Evolutionary conservation across 2,329 filamentous ascomycete genomes (phyloP).

Genomic region (Aspergillus cejpii): DNA sequence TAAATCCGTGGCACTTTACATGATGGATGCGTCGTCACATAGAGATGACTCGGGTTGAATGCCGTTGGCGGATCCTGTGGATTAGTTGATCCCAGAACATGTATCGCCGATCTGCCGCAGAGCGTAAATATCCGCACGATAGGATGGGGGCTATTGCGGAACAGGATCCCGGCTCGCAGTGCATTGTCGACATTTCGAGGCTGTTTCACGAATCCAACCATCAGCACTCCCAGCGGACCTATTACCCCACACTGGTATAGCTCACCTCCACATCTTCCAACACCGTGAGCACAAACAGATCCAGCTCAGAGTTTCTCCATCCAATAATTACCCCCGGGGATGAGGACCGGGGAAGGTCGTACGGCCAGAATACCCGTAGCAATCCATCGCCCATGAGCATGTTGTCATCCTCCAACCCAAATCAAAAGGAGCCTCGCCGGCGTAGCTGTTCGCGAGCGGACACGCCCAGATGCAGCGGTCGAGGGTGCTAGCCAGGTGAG

Average conservation of each 20-base stretch:
- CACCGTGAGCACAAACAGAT: slow-evolving; percentile 83
- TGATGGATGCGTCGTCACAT: slow-evolving; percentile 50
- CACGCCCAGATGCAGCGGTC: slow-evolving; percentile 68
- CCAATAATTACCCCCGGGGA: slow-evolving; percentile 82
- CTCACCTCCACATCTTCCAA: slow-evolving; percentile 84
- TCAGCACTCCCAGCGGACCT: neutral
- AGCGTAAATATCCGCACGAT: slow-evolving; percentile 73
- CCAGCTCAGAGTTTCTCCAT: slow-evolving; percentile 87
- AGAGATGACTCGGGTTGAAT: slow-evolving; percentile 64
- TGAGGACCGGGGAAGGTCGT: slow-evolving; percentile 66
- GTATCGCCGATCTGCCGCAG: slow-evolving; percentile 74
- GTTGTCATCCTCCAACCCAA: slow-evolving; percentile 46
- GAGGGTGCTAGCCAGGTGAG: slow-evolving; percentile 62
- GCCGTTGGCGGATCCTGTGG: slow-evolving; percentile 41
- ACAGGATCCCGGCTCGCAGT: slow-evolving; percentile 72
- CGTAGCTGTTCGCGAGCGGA: slow-evolving; percentile 93
- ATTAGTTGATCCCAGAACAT: slow-evolving; percentile 81
- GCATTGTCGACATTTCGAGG: slow-evolving; percentile 79
- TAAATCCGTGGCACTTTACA: slow-evolving; percentile 62
- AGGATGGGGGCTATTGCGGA: slow-evolving; percentile 73
- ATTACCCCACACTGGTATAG: slow-evolving; percentile 6
- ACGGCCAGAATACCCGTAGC: slow-evolving; percentile 98
- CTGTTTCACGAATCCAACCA: slow-evolving; percentile 38
- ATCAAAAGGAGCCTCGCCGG: slow-evolving; percentile 86
- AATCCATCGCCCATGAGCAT: slow-evolving; percentile 69